These are phyloP conservation scores for Apiospora kogelbergensis DNA, from an alignment of 2,329 filamentous ascomycete genomes.

Conservation along the genomic window DNA sequence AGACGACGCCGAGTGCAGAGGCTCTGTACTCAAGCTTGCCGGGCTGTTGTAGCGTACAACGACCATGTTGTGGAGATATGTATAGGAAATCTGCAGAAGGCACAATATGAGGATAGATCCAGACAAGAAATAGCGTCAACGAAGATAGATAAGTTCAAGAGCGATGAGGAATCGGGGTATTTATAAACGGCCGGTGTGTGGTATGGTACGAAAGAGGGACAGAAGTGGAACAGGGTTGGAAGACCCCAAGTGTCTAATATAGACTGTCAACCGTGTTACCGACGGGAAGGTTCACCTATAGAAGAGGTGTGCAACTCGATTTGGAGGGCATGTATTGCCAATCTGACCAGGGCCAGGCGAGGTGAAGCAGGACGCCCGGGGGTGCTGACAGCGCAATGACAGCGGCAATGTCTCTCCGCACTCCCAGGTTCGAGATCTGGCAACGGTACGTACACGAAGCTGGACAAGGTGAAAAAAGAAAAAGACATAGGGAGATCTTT, in stretches of 20 bases:
- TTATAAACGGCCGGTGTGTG: neutral
- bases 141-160: slow-evolving; percentile 12
- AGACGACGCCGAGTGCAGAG: neutral
- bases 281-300: slow-evolving; percentile 22
- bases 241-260: slow-evolving; percentile 26
- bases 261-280: slow-evolving; percentile 25
- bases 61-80: slow-evolving; percentile 10
- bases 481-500: neutral
- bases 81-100: neutral
- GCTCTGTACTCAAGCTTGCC: slow-evolving; percentile 15
- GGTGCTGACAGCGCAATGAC: slow-evolving; percentile 2
- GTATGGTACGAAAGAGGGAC: slow-evolving; percentile 19
- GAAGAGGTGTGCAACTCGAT: slow-evolving; percentile 20
- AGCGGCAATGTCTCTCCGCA: neutral
- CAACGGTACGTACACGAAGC: neutral
- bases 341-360: neutral
- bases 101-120: slow-evolving; percentile 14
- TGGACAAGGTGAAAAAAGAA: neutral
- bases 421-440: neutral
- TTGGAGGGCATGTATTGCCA: neutral
- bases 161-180: slow-evolving; percentile 20
- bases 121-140: neutral
- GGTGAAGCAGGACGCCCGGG: neutral
- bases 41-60: slow-evolving; percentile 17
- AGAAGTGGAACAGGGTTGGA: slow-evolving; percentile 14